Conservation (phyloP, 108 stramenopile genomes). For the Pseudonitzschia multiseries region DNA sequence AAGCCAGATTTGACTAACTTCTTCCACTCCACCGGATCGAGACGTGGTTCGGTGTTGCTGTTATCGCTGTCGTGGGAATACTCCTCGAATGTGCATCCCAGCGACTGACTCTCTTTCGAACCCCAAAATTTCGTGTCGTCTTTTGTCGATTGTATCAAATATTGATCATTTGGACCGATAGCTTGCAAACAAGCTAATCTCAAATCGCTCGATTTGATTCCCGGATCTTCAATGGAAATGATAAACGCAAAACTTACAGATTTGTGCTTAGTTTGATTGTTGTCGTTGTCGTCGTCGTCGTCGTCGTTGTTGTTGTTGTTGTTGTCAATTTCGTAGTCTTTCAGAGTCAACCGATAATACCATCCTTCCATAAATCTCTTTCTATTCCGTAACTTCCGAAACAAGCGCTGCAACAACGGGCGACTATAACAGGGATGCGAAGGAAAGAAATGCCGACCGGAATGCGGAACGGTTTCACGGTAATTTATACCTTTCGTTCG, state of each 20-base stretch:
- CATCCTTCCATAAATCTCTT: constrained; percentile 86
- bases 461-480: constrained; percentile 46
- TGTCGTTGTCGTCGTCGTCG: constrained; percentile 25
- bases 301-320: constrained; percentile 26
- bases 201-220: constrained; percentile 48
- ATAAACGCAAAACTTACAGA: constrained; percentile 77
- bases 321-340: constrained; percentile 14
- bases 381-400: constrained; percentile 22
- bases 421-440: constrained; percentile 60
- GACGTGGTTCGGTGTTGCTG: constrained; percentile 14
- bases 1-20: constrained; percentile 65
- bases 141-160: constrained; percentile 72
- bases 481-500: not conserved
- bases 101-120: constrained; percentile 56
- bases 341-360: constrained; percentile 86
- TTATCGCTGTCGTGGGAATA: constrained; percentile 18
- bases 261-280: not conserved
- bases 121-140: constrained; percentile 86
- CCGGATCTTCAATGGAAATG: constrained; percentile 82
- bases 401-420: constrained; percentile 12
- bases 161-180: constrained; percentile 76
- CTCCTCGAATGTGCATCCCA: constrained; percentile 71
- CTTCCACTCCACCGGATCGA: constrained; percentile 55
- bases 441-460: constrained; percentile 77
- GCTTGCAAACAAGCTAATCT: constrained; percentile 72